These are phyloP conservation scores for Metschnikowia corniflorae DNA, from an alignment of 805 yeast species.

Conservation along the genomic window DNA sequence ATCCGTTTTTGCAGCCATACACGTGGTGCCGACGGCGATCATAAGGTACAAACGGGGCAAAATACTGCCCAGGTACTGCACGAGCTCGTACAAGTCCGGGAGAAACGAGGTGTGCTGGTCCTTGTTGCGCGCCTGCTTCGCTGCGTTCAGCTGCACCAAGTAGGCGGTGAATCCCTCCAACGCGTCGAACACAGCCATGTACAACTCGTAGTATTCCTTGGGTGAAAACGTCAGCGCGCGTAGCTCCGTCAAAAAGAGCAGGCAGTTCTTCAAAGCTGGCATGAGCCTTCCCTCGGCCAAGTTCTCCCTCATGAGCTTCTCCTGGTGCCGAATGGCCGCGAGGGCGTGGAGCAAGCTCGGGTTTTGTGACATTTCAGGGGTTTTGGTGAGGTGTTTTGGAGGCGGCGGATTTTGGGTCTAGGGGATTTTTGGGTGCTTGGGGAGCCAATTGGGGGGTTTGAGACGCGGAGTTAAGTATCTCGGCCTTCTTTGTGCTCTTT, in stretches of 20 bases:
- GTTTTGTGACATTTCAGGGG: slow-evolving; percentile 11
- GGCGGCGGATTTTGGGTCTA: too few relatives aligned
- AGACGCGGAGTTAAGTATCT: not conserved
- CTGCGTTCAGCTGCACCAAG: slow-evolving; percentile 63
- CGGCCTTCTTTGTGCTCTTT: too few relatives aligned
- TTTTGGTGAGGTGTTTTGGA: not conserved
- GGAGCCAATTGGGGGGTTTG: not conserved
- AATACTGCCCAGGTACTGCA: slow-evolving; percentile 92
- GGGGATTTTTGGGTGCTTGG: not conserved
- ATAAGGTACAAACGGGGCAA: slow-evolving; percentile 88
- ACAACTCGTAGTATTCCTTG: slow-evolving; percentile 89
- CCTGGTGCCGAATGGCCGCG: slow-evolving; percentile 60
- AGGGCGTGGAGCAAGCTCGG: slow-evolving; percentile 22
- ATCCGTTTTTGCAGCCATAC: slow-evolving; percentile 71
- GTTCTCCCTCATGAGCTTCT: slow-evolving; percentile 70
- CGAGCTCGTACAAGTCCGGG: slow-evolving; percentile 89
- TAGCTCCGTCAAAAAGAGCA: slow-evolving; percentile 75
- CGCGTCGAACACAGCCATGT: slow-evolving; percentile 80
- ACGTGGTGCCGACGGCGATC: slow-evolving; percentile 93
- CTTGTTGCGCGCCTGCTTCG: slow-evolving; percentile 44
- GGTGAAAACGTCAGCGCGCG: slow-evolving; percentile 76
- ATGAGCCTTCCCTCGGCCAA: slow-evolving; percentile 64
- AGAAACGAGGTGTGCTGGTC: slow-evolving; percentile 43
- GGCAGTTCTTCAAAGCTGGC: slow-evolving; percentile 86
- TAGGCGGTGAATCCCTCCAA: slow-evolving; percentile 63